A percentile compares a stretch with the other conserved stretches of the same genome.
These are phyloP conservation scores for Kuraishia cidri DNA, from an alignment of 805 yeast species.

Conservation along the genomic window DNA sequence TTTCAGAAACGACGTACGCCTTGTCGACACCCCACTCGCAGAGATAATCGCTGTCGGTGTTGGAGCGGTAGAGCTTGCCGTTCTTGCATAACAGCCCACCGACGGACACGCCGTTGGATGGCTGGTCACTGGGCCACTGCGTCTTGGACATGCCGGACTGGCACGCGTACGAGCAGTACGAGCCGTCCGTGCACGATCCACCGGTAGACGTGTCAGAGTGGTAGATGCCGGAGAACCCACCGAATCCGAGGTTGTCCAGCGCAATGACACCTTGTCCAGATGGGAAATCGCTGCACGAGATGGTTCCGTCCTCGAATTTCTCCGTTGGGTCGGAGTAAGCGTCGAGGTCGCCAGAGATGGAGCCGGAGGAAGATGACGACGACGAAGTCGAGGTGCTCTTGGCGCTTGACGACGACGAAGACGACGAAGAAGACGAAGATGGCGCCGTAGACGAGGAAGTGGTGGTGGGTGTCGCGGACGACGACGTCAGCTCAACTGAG, in stretches of 20 bases:
- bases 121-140: slow-evolving; percentile 68
- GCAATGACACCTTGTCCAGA: slow-evolving; percentile 78
- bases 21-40: slow-evolving; percentile 58
- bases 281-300: slow-evolving; percentile 65
- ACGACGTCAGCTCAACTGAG: slow-evolving; percentile 9
- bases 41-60: slow-evolving; percentile 37
- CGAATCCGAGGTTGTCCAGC: slow-evolving; percentile 62
- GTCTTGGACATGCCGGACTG: slow-evolving; percentile 77
- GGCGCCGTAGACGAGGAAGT: slow-evolving; percentile 14
- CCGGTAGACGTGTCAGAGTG: slow-evolving; percentile 33
- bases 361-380: slow-evolving; percentile 15
- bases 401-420: slow-evolving; percentile 21
- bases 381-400: slow-evolving; percentile 16
- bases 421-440: slow-evolving; percentile 16
- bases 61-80: slow-evolving; percentile 57
- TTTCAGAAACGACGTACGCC: slow-evolving; percentile 44
- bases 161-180: slow-evolving; percentile 72
- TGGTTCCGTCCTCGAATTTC: slow-evolving; percentile 64
- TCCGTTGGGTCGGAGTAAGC: slow-evolving; percentile 47
- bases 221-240: slow-evolving; percentile 80
- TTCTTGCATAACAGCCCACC: slow-evolving; percentile 59
- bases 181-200: slow-evolving; percentile 53
- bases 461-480: slow-evolving; percentile 11
- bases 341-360: slow-evolving; percentile 48
- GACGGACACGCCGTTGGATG: slow-evolving; percentile 57